Evolutionary conservation across 2,329 filamentous ascomycete species (phyloP).

Genomic region (Fusarium sp.): DNA sequence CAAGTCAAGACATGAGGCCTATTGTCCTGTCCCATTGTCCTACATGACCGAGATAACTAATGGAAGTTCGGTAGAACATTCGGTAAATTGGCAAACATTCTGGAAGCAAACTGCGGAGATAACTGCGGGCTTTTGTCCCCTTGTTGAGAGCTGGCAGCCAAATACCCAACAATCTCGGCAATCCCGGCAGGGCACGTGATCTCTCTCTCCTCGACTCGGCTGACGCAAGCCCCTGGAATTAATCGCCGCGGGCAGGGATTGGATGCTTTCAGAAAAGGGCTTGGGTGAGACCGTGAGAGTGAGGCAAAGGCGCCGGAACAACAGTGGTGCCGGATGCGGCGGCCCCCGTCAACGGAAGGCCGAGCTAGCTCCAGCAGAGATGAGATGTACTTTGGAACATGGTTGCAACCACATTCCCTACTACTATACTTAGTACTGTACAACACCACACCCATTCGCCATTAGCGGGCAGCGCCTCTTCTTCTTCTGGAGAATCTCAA

Average conservation of each 20-base stretch:
- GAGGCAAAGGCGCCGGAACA: conserved; percentile 17
- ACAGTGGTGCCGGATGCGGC: conserved; percentile 25
- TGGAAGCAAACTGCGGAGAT: conserved; percentile 24
- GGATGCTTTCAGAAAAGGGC: conserved; percentile 18
- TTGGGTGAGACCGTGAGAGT: background rate
- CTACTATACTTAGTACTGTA: conserved; percentile 21
- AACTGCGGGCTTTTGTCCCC: conserved; percentile 30
- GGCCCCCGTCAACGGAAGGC: conserved; percentile 38
- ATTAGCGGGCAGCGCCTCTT: conserved; percentile 40
- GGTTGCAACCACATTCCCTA: conserved; percentile 37
- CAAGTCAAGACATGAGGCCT: conserved; percentile 20
- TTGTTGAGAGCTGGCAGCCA: conserved; percentile 30
- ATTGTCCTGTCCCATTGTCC: background rate
- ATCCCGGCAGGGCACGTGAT: conserved; percentile 33
- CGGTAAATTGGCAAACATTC: conserved; percentile 11
- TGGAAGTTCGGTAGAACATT: conserved; percentile 8
- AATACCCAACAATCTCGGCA: conserved; percentile 37
- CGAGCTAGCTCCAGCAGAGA: conserved; percentile 35
- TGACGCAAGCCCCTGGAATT: conserved; percentile 31
- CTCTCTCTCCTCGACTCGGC: conserved; percentile 28
- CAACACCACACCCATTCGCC: conserved; percentile 31
- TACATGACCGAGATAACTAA: background rate
- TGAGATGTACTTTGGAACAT: conserved; percentile 15
- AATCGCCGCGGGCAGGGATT: conserved; percentile 32
- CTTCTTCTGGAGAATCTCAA: conserved; percentile 38